Evolutionary conservation across 1,284 basidiomycete genomes (phyloP).

Genomic region (Papiliotrema flavescens): DNA sequence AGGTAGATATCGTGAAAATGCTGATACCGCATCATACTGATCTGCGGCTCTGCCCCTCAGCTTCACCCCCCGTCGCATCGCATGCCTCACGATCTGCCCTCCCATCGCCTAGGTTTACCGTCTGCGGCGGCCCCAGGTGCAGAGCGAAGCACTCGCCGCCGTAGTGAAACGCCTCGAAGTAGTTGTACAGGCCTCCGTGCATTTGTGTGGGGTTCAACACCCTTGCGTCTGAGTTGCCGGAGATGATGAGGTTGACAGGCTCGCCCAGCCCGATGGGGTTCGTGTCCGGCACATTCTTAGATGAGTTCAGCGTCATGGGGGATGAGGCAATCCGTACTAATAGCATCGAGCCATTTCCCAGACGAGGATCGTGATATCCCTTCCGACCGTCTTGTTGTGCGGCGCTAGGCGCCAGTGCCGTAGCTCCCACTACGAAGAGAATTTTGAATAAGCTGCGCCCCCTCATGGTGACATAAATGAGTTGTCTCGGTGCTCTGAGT

Average conservation of each 20-base stretch:
- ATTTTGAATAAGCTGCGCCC: too few relatives aligned
- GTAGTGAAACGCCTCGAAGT: conserved; percentile 14
- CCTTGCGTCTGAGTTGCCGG: conserved; percentile 9
- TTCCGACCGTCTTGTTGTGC: too few relatives aligned
- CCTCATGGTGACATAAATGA: too few relatives aligned
- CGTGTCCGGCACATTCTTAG: conserved; percentile 4
- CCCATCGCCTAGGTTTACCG: conserved; percentile 17
- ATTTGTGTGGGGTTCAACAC: conserved; percentile 13
- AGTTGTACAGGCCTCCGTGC: conserved; percentile 21
- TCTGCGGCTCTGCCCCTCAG: conserved; percentile 12
- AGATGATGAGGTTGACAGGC: conserved; percentile 22
- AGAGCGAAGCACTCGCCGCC: conserved; percentile 20
- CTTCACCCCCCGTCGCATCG: not conserved
- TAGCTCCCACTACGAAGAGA: too few relatives aligned
- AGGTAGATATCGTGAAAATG: conserved; percentile 16
- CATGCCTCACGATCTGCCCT: conserved; percentile 11
- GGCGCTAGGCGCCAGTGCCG: too few relatives aligned
- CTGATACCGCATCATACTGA: conserved; percentile 15
- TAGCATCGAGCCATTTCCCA: not conserved
- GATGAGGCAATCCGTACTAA: not conserved
- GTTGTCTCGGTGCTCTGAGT: too few relatives aligned
- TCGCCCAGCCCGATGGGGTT: conserved; percentile 14
- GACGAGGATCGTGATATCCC: not conserved
- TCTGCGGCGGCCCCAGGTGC: conserved; percentile 14
- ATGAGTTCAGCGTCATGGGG: not conserved